Percentiles rank a stretch among this genome's conserved stretches.
Conservation (phyloP, 805 yeast species). For the Tetrapisispora nanseiensis region DNA sequence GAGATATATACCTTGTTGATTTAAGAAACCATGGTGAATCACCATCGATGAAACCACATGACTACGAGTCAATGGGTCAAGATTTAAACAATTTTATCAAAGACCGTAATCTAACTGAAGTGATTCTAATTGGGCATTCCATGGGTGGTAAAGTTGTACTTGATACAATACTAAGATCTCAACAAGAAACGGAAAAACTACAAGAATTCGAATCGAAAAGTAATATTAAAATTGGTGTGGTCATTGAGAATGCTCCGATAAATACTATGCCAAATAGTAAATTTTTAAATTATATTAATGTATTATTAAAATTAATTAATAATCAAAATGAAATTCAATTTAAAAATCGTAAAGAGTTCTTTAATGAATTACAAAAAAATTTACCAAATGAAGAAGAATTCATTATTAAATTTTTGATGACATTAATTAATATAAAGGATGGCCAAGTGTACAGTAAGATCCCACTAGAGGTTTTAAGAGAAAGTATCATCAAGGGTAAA, state of each 20-base stretch:
- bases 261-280: conserved; percentile 32
- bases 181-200: conserved; percentile 18
- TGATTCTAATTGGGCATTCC: conserved; percentile 69
- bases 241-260: conserved; percentile 71
- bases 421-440: too few species aligned
- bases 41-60: conserved; percentile 63
- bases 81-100: conserved; percentile 71
- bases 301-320: conserved; percentile 38
- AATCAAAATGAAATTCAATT: conserved; percentile 44
- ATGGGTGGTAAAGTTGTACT: conserved; percentile 94
- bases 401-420: conserved; percentile 65
- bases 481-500: conserved; percentile 52
- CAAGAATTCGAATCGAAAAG: neutral
- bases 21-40: conserved; percentile 90
- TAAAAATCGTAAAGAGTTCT: neutral
- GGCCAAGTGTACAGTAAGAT: conserved; percentile 29
- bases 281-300: conserved; percentile 59
- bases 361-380: neutral
- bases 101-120: conserved; percentile 34
- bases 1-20: conserved; percentile 64
- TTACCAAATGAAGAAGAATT: conserved; percentile 21
- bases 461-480: conserved; percentile 62
- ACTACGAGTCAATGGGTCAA: conserved; percentile 71
- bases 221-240: conserved; percentile 48
- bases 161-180: conserved; percentile 72